Base-by-base conservation (phyloP, 352 stramenopile genomes). In the Globisporangium abappressorium region DNA sequence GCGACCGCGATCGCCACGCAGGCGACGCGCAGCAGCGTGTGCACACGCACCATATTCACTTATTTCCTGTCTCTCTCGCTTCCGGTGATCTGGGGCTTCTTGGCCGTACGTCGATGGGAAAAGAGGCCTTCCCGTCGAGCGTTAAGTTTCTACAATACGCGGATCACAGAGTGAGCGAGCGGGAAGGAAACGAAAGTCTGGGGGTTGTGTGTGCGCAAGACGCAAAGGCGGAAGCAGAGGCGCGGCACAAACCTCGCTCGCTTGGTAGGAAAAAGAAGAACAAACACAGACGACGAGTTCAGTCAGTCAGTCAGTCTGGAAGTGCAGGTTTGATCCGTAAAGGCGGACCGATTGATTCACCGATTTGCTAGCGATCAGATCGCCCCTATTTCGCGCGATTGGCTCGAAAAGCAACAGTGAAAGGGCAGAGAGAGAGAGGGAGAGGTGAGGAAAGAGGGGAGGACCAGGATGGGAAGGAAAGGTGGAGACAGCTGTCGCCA, bases 1-100 rank as follows among this genome's bases (percentile, higher is more conserved):
- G 41, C 41, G 36, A 69, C 28, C 28, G 54, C 64, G 56, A 64
- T 47, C 18, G 65, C 46, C 34, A 47, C 65, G 65, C 46, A 58
- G 3, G 51, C 47, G 46, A 43, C 36, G n/a, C 46, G 57, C 38
- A 70, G 34, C 3, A 70, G 47, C 34, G 65, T 36, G 33, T 41
- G 24, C 20, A 69, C 46, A 15, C 41, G 41, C 38, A 69, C 56
- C 55, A 69, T 69, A 20, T 43, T 43, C 14, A 9, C 24, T 54
- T n/a, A 2, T 28, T 28, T 8, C n/a, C 7, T 15, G 54, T 60
- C 38, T 61, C 8, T 43, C 24, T 36, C 9, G 12, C 4, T n/a
- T 51, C 36, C 24, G 34, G 8, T 57, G 14, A 12, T 56, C 53
- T n/a, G 20, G 14, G 24, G 51, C 26, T 26, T 63, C 57, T 51